Conservation (phyloP, 129 eudicot species). For the carrot (Daucus carota) region DNA sequence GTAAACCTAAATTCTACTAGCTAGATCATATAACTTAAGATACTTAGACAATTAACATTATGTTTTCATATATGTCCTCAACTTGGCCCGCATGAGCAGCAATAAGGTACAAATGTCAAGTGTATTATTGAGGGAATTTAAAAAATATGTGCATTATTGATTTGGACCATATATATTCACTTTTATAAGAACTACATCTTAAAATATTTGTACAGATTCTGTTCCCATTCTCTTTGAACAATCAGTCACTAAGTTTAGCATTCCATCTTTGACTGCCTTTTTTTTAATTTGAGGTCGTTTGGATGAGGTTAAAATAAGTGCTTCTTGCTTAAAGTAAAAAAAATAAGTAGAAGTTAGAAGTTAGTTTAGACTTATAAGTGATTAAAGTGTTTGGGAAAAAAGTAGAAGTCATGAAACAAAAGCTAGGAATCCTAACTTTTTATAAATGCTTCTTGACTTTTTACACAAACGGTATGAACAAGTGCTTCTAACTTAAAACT, state of each 20-base stretch:
- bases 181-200: not conserved
- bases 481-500: too few relatives aligned
- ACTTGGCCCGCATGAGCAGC: constrained; percentile 9
- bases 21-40: too few relatives aligned
- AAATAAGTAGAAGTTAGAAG: too few relatives aligned
- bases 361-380: too few relatives aligned
- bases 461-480: too few relatives aligned
- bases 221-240: constrained; percentile 4
- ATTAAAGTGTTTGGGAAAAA: too few relatives aligned
- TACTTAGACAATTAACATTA: not conserved
- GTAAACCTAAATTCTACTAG: not conserved
- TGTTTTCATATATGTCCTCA: not conserved
- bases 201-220: not conserved
- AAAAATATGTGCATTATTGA: not conserved
- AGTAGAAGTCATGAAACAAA: too few relatives aligned
- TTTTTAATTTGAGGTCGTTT: too few relatives aligned
- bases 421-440: too few relatives aligned
- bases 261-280: not conserved
- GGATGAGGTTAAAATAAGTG: too few relatives aligned
- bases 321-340: too few relatives aligned
- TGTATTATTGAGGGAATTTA: not conserved
- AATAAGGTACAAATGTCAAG: not conserved
- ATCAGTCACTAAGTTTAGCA: not conserved
- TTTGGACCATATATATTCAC: not conserved
- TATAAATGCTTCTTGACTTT: too few relatives aligned